A percentile compares a stretch with the other conserved stretches of the same genome.
phyloP scores from a whole-genome alignment of 352 stramenopile species.

The Globisporangium recalcitrans region DNA sequence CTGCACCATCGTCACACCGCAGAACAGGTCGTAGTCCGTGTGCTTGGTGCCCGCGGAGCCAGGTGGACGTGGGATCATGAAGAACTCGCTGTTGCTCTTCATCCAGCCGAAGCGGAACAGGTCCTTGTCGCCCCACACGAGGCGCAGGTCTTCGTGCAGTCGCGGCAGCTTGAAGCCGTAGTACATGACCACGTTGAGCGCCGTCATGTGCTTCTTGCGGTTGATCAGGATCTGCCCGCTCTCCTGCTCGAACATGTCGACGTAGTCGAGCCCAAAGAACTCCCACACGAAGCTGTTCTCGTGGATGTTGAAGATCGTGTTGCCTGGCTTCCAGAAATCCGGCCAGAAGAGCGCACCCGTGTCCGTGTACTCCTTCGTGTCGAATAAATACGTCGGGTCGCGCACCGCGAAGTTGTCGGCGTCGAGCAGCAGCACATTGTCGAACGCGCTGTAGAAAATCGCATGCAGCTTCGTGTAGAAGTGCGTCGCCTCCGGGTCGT shows the following conservation, averaged over 20 bases:
- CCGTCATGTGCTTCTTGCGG: conserved; percentile 11
- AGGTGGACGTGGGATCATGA: conserved; percentile 18
- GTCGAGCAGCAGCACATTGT: conserved; percentile 51
- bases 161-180: conserved; percentile 17
- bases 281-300: conserved; percentile 20
- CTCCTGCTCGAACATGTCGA: conserved; percentile 24
- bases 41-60: conserved; percentile 18
- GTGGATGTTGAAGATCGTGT: conserved; percentile 27
- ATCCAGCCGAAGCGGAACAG: conserved; percentile 26
- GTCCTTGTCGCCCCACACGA: conserved; percentile 23
- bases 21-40: conserved; percentile 37
- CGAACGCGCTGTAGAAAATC: conserved; percentile 49
- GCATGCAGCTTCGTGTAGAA: conserved; percentile 59
- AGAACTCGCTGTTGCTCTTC: conserved; percentile 20
- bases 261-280: conserved; percentile 20
- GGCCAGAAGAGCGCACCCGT: conserved; percentile 23
- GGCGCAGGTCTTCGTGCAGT: conserved; percentile 9
- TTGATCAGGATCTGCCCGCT: conserved; percentile 23
- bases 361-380: conserved; percentile 11
- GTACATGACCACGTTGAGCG: conserved; percentile 26
- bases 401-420: conserved; percentile 57
- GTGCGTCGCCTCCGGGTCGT: conserved; percentile 31
- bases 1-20: conserved; percentile 69
- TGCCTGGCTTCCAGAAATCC: conserved; percentile 19
- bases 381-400: conserved; percentile 48